Evolutionary conservation across 2,329 filamentous ascomycete genomes (phyloP).

Genomic region (Bertia moriformis): DNA sequence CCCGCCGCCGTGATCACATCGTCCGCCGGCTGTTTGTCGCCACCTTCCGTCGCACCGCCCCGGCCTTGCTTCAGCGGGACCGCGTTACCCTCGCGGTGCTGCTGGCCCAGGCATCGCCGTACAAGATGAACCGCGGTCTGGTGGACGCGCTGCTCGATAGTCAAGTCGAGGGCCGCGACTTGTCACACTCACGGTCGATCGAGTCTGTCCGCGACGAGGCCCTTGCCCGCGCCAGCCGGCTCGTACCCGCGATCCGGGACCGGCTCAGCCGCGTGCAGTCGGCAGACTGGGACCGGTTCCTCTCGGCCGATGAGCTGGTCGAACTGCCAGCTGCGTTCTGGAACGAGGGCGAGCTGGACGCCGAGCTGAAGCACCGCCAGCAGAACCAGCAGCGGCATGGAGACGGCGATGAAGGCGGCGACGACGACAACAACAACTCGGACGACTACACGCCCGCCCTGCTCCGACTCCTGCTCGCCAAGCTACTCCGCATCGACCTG

Average conservation of each 20-base stretch:
- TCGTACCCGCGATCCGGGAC: constrained; percentile 61
- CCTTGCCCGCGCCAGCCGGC: constrained; percentile 52
- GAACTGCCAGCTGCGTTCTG: too few relatives aligned
- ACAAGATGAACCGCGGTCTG: constrained; percentile 80
- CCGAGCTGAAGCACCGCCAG: too few relatives aligned
- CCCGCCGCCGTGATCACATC: constrained; percentile 69
- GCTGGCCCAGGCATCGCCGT: constrained; percentile 87
- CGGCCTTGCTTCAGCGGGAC: constrained; percentile 85
- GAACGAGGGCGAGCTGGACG: too few relatives aligned
- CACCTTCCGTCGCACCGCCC: constrained; percentile 82
- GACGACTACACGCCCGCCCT: constrained; percentile 79
- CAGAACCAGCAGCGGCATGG: too few relatives aligned
- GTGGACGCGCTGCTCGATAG: constrained; percentile 78
- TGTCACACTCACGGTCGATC: constrained; percentile 53
- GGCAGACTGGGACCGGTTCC: constrained; percentile 67
- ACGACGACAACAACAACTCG: constrained; percentile 66
- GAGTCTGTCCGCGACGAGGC: constrained; percentile 50
- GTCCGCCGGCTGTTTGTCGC: constrained; percentile 82
- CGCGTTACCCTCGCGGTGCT: constrained; percentile 88
- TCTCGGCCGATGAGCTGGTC: too few relatives aligned
- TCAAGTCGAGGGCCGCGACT: constrained; percentile 59
- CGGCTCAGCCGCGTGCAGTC: constrained; percentile 46
- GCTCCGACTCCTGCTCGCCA: constrained; percentile 74
- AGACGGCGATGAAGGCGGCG: too few relatives aligned
- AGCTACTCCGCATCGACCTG: constrained; percentile 86